Conservation (phyloP, 2,329 filamentous ascomycete species). For the Neocatenulostroma microsporum region DNA sequence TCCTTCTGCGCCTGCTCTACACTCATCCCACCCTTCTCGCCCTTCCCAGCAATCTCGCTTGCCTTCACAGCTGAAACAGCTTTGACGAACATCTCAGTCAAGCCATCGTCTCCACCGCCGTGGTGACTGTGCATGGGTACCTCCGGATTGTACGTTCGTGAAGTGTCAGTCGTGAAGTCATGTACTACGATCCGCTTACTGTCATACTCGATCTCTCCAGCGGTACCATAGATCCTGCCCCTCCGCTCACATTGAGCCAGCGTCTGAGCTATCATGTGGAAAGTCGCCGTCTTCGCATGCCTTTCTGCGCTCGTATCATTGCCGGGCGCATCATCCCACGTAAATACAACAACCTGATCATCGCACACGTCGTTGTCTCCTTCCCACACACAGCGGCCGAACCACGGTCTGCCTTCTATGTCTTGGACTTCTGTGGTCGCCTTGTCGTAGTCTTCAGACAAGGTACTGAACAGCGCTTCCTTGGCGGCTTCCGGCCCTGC, state of each 20-base stretch:
- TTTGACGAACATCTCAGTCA: constrained; percentile 72
- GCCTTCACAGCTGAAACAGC: constrained; percentile 75
- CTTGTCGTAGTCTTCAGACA: constrained; percentile 51
- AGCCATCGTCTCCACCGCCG: constrained; percentile 71
- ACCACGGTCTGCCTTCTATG: constrained; percentile 57
- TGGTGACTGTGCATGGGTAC: constrained; percentile 46
- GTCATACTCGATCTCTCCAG: constrained; percentile 82
- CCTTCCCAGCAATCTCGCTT: too few species aligned
- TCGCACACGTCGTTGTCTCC: constrained; percentile 89
- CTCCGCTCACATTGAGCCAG: constrained; percentile 79
- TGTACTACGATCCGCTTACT: constrained; percentile 67
- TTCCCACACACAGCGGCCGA: constrained; percentile 92
- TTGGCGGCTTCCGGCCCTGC: constrained; percentile 44
- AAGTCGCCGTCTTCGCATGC: constrained; percentile 72
- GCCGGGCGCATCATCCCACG: constrained; percentile 70
- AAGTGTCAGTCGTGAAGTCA: constrained; percentile 56
- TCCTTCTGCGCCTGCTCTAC: constrained; percentile 64
- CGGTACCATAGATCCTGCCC: constrained; percentile 75
- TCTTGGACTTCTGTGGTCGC: constrained; percentile 41
- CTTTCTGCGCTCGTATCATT: constrained; percentile 29
- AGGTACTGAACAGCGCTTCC: constrained; percentile 40
- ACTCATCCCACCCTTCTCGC: constrained; percentile 60
- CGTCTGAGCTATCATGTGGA: constrained; percentile 93
- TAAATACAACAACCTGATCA: constrained; percentile 81
- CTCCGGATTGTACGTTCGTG: constrained; percentile 52